Evolutionary conservation across 441 rosid genomes (phyloP), one percentile per base, ranked within the genome.

Genomic region (Eruca vesicaria): DNA sequence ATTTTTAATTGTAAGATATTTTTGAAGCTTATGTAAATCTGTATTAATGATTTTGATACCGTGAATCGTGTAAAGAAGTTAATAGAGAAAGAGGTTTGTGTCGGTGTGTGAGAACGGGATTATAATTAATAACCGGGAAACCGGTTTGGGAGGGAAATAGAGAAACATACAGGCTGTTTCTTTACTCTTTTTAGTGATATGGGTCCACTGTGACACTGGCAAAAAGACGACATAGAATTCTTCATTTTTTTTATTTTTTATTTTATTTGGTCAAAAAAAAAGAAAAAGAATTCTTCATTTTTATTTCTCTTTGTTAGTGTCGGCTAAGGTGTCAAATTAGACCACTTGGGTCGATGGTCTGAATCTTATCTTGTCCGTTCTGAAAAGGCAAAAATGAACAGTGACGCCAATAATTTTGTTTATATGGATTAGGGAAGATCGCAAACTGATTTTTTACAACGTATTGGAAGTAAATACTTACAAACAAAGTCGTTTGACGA

Each of bases 31-130:
- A 28, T 33, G 68, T 71, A 28, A 65, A 48, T 32, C 35, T 63
- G 2, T 63, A 32, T 63, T 41, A 21, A 43, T 16, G 56, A 50
- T 18, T 45, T 50, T 69, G 29, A 21, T 63, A 41, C 38, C 63
- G 65, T 75, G 4, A 36, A 11, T 18, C 10, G 33, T 32, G 66
- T 23, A 3, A 57, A 63, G 55, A 56, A 41, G 52, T 41, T 53
- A 53, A 41, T 29, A 15, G 15, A 32, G 8, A 29, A 63, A 32
- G 64, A 2, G 10, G 19, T 48, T 43, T 33, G 57, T 71, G 77
- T 77, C 77, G 80, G 80, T 77, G 80, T 48, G 72, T 50, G 35
- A n/a, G 66, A 69, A 63, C 38, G 50, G 75, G 78, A 75, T 38
- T 38, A 65, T 55, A 16, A 53, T 53, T 19, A 58, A 58, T 58